Base-by-base conservation (phyloP, 345 rosid genomes). In the Salix brachista region DNA sequence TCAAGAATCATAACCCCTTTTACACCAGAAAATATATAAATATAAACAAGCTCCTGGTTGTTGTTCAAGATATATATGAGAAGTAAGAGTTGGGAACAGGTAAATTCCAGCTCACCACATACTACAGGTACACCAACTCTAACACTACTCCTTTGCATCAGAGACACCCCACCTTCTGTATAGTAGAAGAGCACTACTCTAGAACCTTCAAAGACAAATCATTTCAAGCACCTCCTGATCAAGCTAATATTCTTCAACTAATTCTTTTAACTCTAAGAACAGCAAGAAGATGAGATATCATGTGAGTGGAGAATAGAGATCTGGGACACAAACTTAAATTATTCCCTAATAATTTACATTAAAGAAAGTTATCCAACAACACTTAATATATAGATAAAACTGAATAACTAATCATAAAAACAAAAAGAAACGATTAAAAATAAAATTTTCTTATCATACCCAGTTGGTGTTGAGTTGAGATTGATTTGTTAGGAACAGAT, bases 311-410 rank as follows among this genome's bases (percentile, higher is more conserved):
- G 39, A 64, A 74, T 6, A 69, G 26, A 78, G 82, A 87, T 83
- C 81, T 39, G 65, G 42, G 65, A 21, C 80, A 12, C n/a, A 30
- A 56, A 71, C 74, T 70, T 76, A 34, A 64, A 68, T 19, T 62
- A 87, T 76, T 77, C 78, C 75, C n/a, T 58, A 83, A 75, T 73
- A 78, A 81, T 79, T 78, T 65, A 48, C 52, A 73, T 56, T 79
- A 75, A 80, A 78, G 46, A 76, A 85, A 76, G 36, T 67, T 34
- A 81, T 76, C 81, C 71, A 42, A 42, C 44, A 62, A 36, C 41
- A 30, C 52, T 41, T 28, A 30, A 71, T 16, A 34, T 18, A 36
- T 19, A 50, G 48, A 26, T 36, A 54, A 25, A 34, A 32, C 18
- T 6, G 61, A 65, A 67, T 26, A 60, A 60, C 13, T 41, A 46